Base-by-base conservation (phyloP, 2,329 filamentous ascomycete genomes). In the Shiraia sp. region DNA sequence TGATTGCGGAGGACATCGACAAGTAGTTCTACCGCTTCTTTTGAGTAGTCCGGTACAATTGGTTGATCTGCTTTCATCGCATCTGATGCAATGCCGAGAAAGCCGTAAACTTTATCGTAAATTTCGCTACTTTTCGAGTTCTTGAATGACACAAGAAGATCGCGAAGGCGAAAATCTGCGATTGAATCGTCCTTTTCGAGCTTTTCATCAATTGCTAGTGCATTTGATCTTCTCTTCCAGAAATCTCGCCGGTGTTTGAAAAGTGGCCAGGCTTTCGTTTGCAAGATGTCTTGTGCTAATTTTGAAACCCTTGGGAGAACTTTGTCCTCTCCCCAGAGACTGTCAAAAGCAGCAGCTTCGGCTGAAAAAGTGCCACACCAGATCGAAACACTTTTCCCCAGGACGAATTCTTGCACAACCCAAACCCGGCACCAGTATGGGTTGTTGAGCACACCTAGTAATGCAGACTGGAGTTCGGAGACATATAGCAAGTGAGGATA, bases 1-100 rank as follows among this genome's bases (percentile, higher is more conserved):
- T 53, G 47, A 16, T 53, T 51, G 4, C 36, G 41, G 31, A 53
- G 43, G 3, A 53, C 49, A 13, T 47, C 49, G 3, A 50, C 47
- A 10, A 53, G 44, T 2, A 53, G 39, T n/a, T 50, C 49, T 1
- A 42, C 43, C 0, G 36, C 37, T n/a, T 36, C 7, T 16, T 45
- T 50, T 15, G 35, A 40, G 19, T 53, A 53, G 17, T 53, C 47
- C 3, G 49, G 49, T 7, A 32, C 30, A n/a, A 53, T 53, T 24
- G 16, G 28, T 7, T 47, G 34, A 22, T 40, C 34, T 12, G 15
- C 16, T 22, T 14, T 22, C 12, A 33, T 40, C 5, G 38, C 38
- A 24, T 29, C 38, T 9, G 43, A 42, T 10, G 51, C 51, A 6
- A 53, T 44, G 1, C 48, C 51, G 0, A 53, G 36, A 9, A 53